Conservation (phyloP, 73 alveolate genomes). For the Paramecium pentaurelia region DNA sequence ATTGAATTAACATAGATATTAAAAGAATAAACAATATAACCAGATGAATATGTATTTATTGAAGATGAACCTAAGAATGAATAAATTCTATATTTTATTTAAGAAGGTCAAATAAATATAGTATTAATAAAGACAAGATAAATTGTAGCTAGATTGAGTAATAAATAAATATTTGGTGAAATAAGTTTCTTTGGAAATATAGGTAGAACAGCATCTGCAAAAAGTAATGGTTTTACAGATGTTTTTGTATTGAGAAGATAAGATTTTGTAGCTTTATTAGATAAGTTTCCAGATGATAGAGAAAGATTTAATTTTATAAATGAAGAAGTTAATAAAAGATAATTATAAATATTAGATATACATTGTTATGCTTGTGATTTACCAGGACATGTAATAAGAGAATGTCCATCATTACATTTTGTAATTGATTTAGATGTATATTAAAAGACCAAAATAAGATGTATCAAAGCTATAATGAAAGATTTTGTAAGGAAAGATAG, state of each 20-base stretch:
- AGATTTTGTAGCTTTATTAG: not conserved
- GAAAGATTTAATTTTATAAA: not conserved
- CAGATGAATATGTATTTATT: slow-evolving; percentile 80
- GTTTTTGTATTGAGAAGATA: not conserved
- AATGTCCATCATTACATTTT: slow-evolving; percentile 42
- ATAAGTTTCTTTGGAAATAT: slow-evolving; percentile 61
- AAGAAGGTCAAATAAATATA: slow-evolving; percentile 74
- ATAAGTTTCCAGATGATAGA: not conserved
- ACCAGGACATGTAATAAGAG: slow-evolving; percentile 36
- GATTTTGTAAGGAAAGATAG: not conserved
- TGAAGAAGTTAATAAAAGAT: not conserved
- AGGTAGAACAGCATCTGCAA: slow-evolving; percentile 70
- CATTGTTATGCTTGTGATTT: slow-evolving; percentile 41
- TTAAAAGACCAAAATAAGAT: not conserved
- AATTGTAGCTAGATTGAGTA: not conserved
- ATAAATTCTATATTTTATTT: slow-evolving; percentile 74
- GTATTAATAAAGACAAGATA: slow-evolving; percentile 51
- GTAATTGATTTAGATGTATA: not conserved
- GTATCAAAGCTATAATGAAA: not conserved
- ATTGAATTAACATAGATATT: slow-evolving; percentile 69
- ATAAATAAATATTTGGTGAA: slow-evolving; percentile 66
- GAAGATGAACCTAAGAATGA: slow-evolving; percentile 84
- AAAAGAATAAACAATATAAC: slow-evolving; percentile 76
- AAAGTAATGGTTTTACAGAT: slow-evolving; percentile 51
- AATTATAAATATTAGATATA: not conserved